A percentile compares a stretch with the other conserved stretches of the same genome.
phyloP scores from a whole-genome alignment of 495 filamentous ascomycete species.

The Daldinia decipiens region DNA sequence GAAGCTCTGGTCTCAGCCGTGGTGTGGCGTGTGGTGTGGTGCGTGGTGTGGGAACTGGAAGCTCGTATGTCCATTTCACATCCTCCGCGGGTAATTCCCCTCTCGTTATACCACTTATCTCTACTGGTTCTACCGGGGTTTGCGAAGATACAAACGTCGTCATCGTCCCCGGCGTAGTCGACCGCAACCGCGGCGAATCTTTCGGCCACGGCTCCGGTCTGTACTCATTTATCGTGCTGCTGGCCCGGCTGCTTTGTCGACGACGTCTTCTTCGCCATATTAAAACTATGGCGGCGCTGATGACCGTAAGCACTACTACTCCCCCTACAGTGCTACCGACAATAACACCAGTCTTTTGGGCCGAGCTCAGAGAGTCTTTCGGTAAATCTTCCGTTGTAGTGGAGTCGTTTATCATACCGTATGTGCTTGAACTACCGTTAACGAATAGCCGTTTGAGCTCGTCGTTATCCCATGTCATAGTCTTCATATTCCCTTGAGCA shows the following conservation, averaged over 20 bases:
- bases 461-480: slow-evolving; percentile 43
- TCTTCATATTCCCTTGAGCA: slow-evolving; percentile 41
- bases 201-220: slow-evolving; percentile 49
- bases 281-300: slow-evolving; percentile 25
- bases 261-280: slow-evolving; percentile 25
- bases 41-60: slow-evolving; percentile 42
- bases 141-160: slow-evolving; percentile 20
- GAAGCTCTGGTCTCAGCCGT: slow-evolving; percentile 39
- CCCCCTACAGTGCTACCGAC: slow-evolving; percentile 44
- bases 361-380: slow-evolving; percentile 14
- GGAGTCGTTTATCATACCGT: slow-evolving; percentile 3
- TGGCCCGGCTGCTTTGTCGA: slow-evolving; percentile 22
- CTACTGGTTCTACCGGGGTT: slow-evolving; percentile 25
- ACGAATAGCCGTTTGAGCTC: slow-evolving; percentile 43
- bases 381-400: slow-evolving; percentile 2
- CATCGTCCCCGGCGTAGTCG: slow-evolving; percentile 39
- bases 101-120: slow-evolving; percentile 26
- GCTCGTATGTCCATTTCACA: slow-evolving; percentile 43
- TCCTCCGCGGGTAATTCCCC: slow-evolving; percentile 41
- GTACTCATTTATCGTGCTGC: slow-evolving; percentile 38
- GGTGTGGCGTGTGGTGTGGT: slow-evolving; percentile 37
- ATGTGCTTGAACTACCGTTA: slow-evolving; percentile 23
- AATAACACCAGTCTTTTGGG: slow-evolving; percentile 32
- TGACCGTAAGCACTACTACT: slow-evolving; percentile 12
- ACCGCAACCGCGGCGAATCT: slow-evolving; percentile 39